A percentile compares a stretch with the other conserved stretches of the same genome.
phyloP scores from a whole-genome alignment of 352 stramenopile species.

The Thraustochytrium striatum region DNA sequence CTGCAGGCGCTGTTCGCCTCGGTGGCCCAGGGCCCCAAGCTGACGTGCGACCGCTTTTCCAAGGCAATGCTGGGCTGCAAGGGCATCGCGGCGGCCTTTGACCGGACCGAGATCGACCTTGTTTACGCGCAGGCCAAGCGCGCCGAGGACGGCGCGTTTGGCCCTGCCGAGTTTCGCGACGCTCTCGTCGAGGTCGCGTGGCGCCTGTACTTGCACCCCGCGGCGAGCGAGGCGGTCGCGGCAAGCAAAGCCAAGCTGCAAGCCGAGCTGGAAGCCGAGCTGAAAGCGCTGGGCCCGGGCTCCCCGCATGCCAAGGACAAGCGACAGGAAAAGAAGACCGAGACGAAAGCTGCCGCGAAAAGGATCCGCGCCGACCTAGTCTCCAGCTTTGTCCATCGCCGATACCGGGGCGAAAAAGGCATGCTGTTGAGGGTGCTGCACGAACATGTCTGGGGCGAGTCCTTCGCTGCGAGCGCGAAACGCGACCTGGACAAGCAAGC shows the following conservation, averaged over 20 bases:
- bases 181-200: background rate
- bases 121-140: conserved; percentile 20
- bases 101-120: conserved; percentile 10
- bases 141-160: background rate
- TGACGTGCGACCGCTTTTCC: background rate
- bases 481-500: background rate
- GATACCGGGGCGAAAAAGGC: background rate
- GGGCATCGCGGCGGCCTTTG: background rate
- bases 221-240: background rate
- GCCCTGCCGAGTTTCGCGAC: conserved; percentile 19
- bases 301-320: background rate
- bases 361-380: background rate
- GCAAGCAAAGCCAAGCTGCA: conserved; percentile 4
- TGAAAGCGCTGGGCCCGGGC: background rate
- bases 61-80: background rate
- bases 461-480: background rate
- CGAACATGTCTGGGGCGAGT: conserved; percentile 4
- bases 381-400: background rate
- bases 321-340: background rate
- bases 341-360: background rate
- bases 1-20: background rate
- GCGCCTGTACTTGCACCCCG: background rate
- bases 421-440: conserved; percentile 8
- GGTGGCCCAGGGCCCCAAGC: background rate
- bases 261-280: background rate